phyloP scores from a whole-genome alignment of 2,329 filamentous ascomycete genomes.

The Aspergillus sergii region DNA sequence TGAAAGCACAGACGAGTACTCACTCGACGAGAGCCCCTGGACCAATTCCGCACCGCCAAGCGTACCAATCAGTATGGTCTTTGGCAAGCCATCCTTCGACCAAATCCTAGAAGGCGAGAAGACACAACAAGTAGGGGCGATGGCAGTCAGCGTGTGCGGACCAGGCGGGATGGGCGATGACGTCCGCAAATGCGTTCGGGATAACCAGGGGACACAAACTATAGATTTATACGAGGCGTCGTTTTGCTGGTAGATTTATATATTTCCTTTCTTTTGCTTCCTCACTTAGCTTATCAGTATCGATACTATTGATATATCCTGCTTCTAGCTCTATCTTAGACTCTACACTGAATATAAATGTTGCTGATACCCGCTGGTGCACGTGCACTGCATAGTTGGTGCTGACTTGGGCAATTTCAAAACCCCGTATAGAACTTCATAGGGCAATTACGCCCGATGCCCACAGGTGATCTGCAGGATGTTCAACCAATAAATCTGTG shows the following conservation, averaged over 20 bases:
- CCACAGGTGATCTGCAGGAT: background rate
- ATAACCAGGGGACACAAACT: slow-evolving; percentile 30
- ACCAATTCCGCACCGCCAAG: slow-evolving; percentile 25
- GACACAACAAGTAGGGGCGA: slow-evolving; percentile 33
- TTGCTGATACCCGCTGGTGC: background rate
- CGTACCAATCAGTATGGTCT: slow-evolving; percentile 28
- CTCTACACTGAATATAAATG: background rate
- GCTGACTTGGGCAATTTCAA: too few species aligned
- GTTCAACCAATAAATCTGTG: background rate
- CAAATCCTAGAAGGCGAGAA: slow-evolving; percentile 30
- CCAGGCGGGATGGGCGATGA: slow-evolving; percentile 41
- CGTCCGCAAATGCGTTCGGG: slow-evolving; percentile 35
- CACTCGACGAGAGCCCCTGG: slow-evolving; percentile 30
- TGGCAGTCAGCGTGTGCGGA: slow-evolving; percentile 43
- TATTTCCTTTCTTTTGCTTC: background rate
- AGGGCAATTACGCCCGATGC: background rate
- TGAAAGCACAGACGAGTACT: slow-evolving; percentile 29
- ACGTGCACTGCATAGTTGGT: too few species aligned
- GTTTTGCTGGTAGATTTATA: slow-evolving; percentile 36
- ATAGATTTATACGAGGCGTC: slow-evolving; percentile 41
- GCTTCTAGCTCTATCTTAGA: background rate
- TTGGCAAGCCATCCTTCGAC: slow-evolving; percentile 31
- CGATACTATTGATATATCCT: background rate
- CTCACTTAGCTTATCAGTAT: background rate
- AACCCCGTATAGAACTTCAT: background rate